These are phyloP conservation scores for Ophiostoma fasciatum DNA, from an alignment of 2,329 filamentous ascomycete genomes.

Conservation along the genomic window DNA sequence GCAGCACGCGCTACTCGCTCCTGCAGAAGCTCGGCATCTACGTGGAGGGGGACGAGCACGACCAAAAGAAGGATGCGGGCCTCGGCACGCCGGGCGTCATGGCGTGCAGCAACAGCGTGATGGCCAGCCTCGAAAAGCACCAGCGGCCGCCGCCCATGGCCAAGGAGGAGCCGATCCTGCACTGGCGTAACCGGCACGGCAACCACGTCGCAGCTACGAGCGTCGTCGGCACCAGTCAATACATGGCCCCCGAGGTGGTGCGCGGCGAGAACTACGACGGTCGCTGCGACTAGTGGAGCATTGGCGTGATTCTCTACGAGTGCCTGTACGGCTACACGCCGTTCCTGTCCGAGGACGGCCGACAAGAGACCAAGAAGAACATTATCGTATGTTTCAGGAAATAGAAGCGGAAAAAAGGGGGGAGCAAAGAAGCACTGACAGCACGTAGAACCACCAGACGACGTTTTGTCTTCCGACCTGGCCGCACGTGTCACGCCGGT, in stretches of 20 bases:
- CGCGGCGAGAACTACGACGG: constrained; percentile 73
- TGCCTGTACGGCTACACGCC: constrained; percentile 87
- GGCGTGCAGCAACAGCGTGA: constrained; percentile 25
- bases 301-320: constrained; percentile 88
- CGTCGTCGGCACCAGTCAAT: constrained; percentile 89
- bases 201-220: constrained; percentile 65
- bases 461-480: constrained; percentile 57
- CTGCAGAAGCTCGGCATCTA: constrained; percentile 61
- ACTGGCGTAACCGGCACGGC: constrained; percentile 54
- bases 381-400: constrained; percentile 47
- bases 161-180: constrained; percentile 38
- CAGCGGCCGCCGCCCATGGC: constrained; percentile 17
- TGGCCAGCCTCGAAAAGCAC: constrained; percentile 22
- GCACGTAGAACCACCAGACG: constrained; percentile 46
- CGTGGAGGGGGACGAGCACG: constrained; percentile 58
- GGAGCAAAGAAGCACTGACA: too few species aligned
- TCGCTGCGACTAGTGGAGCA: constrained; percentile 92
- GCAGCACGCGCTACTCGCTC: constrained; percentile 64
- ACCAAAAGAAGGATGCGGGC: constrained; percentile 27
- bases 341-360: constrained; percentile 64
- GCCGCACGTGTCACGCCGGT: constrained; percentile 50
- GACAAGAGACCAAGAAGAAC: constrained; percentile 71
- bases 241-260: constrained; percentile 95
- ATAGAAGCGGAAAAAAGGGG: too few species aligned
- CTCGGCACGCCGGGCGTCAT: background rate